These are phyloP conservation scores for Pythium rishiriense DNA, from an alignment of 352 stramenopile species.

Conservation along the genomic window DNA sequence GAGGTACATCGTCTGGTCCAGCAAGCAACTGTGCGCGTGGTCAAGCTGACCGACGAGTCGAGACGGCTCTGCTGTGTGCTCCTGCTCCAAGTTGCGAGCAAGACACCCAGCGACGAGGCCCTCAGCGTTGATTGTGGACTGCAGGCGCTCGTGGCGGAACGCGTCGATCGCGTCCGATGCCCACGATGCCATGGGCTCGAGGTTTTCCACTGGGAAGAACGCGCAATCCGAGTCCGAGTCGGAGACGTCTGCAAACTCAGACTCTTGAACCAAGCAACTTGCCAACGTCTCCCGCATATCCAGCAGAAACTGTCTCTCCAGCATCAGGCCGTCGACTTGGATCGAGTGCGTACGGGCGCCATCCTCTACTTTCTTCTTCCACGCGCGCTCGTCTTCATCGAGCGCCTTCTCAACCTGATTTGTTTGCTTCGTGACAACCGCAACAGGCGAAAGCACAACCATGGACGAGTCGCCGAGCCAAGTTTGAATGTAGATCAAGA, in stretches of 20 bases:
- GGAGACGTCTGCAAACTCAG: background rate
- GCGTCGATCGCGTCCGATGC: background rate
- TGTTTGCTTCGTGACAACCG: background rate
- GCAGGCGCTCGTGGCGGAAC: conserved; percentile 8
- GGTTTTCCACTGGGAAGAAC: background rate
- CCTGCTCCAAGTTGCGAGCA: background rate
- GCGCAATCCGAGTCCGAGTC: background rate
- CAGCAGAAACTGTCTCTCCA: conserved; percentile 11
- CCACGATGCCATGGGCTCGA: conserved; percentile 5
- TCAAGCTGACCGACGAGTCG: conserved; percentile 27
- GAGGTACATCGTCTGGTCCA: conserved; percentile 66
- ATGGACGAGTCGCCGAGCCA: conserved; percentile 1
- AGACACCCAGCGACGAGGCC: conserved; percentile 9
- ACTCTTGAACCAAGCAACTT: conserved; percentile 5
- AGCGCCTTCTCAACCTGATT: conserved; percentile 8
- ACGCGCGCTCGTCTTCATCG: conserved; percentile 6
- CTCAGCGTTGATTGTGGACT: background rate
- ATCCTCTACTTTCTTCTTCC: conserved; percentile 7
- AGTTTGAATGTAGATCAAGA: conserved; percentile 6
- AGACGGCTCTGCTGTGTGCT: background rate
- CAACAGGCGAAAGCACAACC: background rate
- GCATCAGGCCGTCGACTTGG: background rate
- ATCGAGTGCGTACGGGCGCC: background rate
- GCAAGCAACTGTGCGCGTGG: conserved; percentile 42
- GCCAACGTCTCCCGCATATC: conserved; percentile 8